Base-by-base conservation (phyloP, 495 filamentous ascomycete genomes). In the Parmelia sp. region DNA sequence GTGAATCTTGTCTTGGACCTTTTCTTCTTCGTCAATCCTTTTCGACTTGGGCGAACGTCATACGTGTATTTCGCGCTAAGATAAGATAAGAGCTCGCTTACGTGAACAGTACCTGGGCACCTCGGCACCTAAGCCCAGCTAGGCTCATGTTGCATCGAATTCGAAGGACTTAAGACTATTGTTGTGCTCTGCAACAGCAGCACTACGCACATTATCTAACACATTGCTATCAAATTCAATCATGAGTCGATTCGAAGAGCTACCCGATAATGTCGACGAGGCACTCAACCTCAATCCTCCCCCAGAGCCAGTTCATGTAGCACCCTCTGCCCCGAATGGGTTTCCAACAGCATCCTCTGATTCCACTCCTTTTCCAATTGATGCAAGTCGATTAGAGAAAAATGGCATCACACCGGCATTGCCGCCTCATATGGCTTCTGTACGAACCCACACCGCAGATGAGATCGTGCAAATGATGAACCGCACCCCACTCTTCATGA, bases 401-500 rank as follows among this genome's bases (percentile, higher is more conserved):
- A 73, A 76, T 42, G 71, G 73, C 2, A 69, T 68, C 25, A 74
- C 72, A 25, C 68, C 58, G 69, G n/a, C 75, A 58, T 73, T 90
- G 27, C 86, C 89, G 15, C 86, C 88, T 0, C 77, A 71, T 29
- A 79, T 87, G 77, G 84, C 84, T 6, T 79, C 83, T 45, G 75
- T 84, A 36, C 74, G 78, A 25, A 80, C 82, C 65, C 83, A 89
- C 73, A 84, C 86, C 4, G 79, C 83, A 1, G 87, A 90, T 44
- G 88, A 95, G 66, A 78, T 94, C 17, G 72, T 89, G 29, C 79
- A 81, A 31, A 87, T 91, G 68, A 79, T 96, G 74, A 92, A 91
- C 71, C 84, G 86, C 69, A 86, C 84, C 17, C 94, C 95, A 9
- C 79, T 98, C 36, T 98, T 98, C 78, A 98, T 98, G 94, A 97